Conservation (phyloP, 495 filamentous ascomycete species). For the Penicillium roqueforti region DNA sequence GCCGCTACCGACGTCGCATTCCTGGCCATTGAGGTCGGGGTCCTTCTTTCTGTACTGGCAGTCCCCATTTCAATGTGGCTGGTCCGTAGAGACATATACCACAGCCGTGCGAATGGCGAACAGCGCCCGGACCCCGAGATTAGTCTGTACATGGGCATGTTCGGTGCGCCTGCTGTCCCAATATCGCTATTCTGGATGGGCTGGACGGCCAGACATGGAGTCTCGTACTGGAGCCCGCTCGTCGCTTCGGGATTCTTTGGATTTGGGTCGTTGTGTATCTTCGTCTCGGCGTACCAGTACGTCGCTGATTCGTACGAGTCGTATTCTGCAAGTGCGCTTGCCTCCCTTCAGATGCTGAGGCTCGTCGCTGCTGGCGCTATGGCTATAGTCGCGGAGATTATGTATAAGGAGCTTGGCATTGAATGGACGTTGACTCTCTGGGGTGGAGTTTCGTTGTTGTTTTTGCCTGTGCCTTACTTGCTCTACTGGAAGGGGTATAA, state of each 20-base stretch:
- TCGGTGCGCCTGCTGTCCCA: conserved; percentile 49
- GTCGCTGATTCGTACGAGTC: conserved; percentile 47
- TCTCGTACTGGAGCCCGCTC: conserved; percentile 48
- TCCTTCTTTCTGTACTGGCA: conserved; percentile 37
- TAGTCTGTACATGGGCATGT: conserved; percentile 53
- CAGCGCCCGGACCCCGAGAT: conserved; percentile 50
- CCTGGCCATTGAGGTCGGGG: conserved; percentile 50
- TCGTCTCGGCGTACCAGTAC: conserved; percentile 45
- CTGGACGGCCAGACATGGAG: conserved; percentile 42
- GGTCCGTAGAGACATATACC: conserved; percentile 12
- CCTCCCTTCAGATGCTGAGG: conserved; percentile 40
- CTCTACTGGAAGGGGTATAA: conserved; percentile 7
- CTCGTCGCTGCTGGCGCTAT: conserved; percentile 45
- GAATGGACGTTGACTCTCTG: conserved; percentile 48
- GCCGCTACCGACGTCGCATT: conserved; percentile 52
- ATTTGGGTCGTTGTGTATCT: conserved; percentile 44
- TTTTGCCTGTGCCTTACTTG: conserved; percentile 50
- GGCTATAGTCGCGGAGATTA: conserved; percentile 39
- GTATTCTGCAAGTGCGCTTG: conserved; percentile 33
- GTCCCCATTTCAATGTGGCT: conserved; percentile 41
- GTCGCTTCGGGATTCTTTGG: conserved; percentile 43
- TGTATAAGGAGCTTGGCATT: conserved; percentile 46
- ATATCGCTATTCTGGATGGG: conserved; percentile 57
- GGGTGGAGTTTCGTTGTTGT: conserved; percentile 36
- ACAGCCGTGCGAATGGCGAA: conserved; percentile 3